Conservation (phyloP, 177 flowering plant species). For the Vitis hybrid region DNA sequence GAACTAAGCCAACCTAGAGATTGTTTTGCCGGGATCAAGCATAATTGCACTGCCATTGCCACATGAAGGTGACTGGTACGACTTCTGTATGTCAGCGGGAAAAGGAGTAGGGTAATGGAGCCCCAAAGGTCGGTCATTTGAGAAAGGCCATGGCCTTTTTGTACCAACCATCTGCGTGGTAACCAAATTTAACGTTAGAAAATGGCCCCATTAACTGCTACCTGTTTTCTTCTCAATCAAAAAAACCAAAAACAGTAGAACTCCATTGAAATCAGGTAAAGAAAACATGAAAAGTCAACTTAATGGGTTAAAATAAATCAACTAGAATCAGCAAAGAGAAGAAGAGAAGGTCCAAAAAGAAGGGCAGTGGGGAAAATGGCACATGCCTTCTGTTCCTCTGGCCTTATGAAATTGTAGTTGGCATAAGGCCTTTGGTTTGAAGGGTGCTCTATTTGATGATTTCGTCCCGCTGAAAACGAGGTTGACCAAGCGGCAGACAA, state of each 20-base stretch:
- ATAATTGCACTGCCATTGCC: background rate
- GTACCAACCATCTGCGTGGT: slow-evolving; percentile 11
- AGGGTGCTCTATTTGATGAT: slow-evolving; percentile 29
- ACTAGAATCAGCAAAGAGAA: background rate
- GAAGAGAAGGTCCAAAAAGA: background rate
- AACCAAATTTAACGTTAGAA: background rate
- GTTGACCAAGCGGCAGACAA: slow-evolving; percentile 4
- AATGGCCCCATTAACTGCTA: background rate
- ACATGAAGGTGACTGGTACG: slow-evolving; percentile 6
- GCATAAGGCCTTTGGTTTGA: slow-evolving; percentile 24
- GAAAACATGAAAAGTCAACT: background rate
- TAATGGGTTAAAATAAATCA: background rate
- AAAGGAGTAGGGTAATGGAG: slow-evolving; percentile 1
- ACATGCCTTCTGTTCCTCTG: slow-evolving; percentile 26
- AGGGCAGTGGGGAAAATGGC: no score
- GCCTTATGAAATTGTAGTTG: slow-evolving; percentile 3
- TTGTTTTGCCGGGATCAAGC: background rate
- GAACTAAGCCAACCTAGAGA: slow-evolving; percentile 11
- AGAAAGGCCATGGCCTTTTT: slow-evolving; percentile 21
- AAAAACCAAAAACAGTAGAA: background rate
- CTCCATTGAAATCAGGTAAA: background rate
- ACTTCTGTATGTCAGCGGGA: background rate
- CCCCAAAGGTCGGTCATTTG: background rate
- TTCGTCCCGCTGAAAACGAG: slow-evolving; percentile 8
- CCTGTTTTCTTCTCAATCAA: background rate